Base-by-base conservation (phyloP, 768 basidiomycete species). In the Pleurotus giganteus region DNA sequence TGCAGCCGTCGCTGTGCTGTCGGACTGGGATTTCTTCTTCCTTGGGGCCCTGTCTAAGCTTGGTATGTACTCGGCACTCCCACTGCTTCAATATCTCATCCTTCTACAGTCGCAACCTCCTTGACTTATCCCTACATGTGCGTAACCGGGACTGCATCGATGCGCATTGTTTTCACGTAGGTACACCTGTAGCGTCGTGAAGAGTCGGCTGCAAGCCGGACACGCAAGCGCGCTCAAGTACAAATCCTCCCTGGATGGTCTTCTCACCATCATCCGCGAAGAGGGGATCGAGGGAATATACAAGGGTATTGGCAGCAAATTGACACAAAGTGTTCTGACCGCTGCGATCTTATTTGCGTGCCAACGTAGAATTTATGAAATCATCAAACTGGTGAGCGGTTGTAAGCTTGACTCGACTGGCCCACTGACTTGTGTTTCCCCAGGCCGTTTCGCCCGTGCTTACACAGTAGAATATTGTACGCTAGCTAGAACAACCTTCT, bases 21-120 rank as follows among this genome's bases (percentile, higher is more conserved):
- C 83, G 7, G 94, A 97, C 63, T 81, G 84, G 78, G 96, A 99
- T 66, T 89, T 93, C 70, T 98, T 99, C 77, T 62, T 94, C 57
- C 82, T 98, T n/a, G 96, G 96, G 2, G 97, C 97, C 1, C 66
- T 96, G 36, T 91, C 93, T 9, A 98, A 99, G 69, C 81, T 98
- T 6, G 80, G 89, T 89, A 65, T 9, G 79, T 27, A 15, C 43
- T 32, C 13, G 15, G 24, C n/a, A 45, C 24, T 42, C 50, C 11
- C 47, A 24, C 15, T 13, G 34, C 19, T 19, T 23, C 6, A 7
- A 21, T 17, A 2, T 17, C 34, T 34, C 24, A 51, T 9, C 4
- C 34, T 11, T 12, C 11, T n/a, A n/a, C 4, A 51, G 49, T 51
- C 23, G 70, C 73, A 19, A 74, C 73, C 1, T 74, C 78, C 4